Evolutionary conservation across 2,329 filamentous ascomycete species (phyloP), one percentile per base, ranked within the genome.

Genomic region (Fusarium fujikuroi): DNA sequence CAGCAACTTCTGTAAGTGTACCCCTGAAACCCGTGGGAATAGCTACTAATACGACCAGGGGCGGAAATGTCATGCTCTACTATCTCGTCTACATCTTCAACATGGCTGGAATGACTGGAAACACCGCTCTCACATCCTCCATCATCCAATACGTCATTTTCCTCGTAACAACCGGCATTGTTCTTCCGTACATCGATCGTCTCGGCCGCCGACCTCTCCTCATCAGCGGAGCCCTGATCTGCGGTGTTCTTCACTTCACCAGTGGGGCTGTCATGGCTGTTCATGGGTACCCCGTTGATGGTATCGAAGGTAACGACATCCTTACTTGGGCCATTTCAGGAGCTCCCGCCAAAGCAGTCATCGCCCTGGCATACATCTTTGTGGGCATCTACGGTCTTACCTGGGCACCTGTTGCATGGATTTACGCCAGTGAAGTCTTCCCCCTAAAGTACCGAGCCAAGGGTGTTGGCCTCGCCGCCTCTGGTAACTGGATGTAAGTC

Each of bases 1-100:
- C 86, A 89, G 72, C 87, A 89, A 47, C 76, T 89, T 12, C 80
- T 87, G 9, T 78, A 66, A 69, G 76, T 76, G 10, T 37, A 2
- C 3, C 14, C 28, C 23, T 7, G 30, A 7, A 11, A 1, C 15
- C 1, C 0, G 1, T 15, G 8, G 0, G 1, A 10, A 30, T 5
- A 11, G 16, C 11, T 57, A 9, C 74, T 77, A 44, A 77, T 40
- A 0, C 14, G 3, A 10, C 1, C 16, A 78, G 76, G 23, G 87
- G 87, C 2, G 87, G 86, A 9, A 89, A 89, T 39, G 84, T 88
- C 4, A 86, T 87, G 74, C 84, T 88, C 63, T 89, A 90, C 76
- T 91, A 91, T 68, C 87, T 91, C 16, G 86, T 90, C 0, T 91
- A 90, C 69, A 87, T 91, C 68, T 91, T 91, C 74, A 82, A 86